Evolutionary conservation across 2,329 filamentous ascomycete genomes (phyloP).

Genomic region (Calonectria montana): DNA sequence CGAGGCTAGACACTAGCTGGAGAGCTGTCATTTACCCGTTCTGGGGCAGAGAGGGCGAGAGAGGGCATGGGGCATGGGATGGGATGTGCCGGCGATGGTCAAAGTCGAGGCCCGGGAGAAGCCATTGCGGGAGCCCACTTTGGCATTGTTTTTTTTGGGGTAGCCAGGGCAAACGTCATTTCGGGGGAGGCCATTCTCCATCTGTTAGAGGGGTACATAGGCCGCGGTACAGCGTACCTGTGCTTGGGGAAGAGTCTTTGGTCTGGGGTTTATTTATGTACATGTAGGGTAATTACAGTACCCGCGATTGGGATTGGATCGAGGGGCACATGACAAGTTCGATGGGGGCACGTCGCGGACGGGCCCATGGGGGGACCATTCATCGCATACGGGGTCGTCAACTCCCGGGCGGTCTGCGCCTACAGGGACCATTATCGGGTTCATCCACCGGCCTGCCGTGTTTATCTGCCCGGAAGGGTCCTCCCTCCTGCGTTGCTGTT

Average conservation of each 20-base stretch:
- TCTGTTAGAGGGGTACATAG: slow-evolving; percentile 26
- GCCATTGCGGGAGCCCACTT: slow-evolving; percentile 15
- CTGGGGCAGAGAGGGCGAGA: not conserved
- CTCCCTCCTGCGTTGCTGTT: too few relatives aligned
- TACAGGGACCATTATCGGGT: not conserved
- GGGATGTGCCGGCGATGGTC: not conserved
- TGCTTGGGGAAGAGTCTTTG: slow-evolving; percentile 4
- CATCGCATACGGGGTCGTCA: not conserved
- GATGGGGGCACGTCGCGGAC: not conserved
- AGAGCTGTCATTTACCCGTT: slow-evolving; percentile 5
- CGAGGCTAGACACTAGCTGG: not conserved
- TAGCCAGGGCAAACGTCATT: slow-evolving; percentile 27
- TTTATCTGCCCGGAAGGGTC: not conserved
- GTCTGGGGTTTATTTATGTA: slow-evolving; percentile 9
- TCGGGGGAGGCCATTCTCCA: slow-evolving; percentile 16
- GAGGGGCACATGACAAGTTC: slow-evolving; percentile 13
- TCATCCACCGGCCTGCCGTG: slow-evolving; percentile 4
- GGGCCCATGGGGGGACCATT: not conserved
- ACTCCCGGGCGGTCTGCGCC: not conserved
- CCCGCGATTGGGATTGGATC: slow-evolving; percentile 8
- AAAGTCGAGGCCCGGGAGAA: slow-evolving; percentile 2
- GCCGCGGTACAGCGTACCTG: not conserved
- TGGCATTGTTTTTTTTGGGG: slow-evolving; percentile 14
- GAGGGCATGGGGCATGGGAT: not conserved
- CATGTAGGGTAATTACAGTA: slow-evolving; percentile 18